Percentiles rank a stretch among this genome's conserved stretches.
phyloP scores from a whole-genome alignment of 352 stramenopile species.

The Phytophthora citricola region DNA sequence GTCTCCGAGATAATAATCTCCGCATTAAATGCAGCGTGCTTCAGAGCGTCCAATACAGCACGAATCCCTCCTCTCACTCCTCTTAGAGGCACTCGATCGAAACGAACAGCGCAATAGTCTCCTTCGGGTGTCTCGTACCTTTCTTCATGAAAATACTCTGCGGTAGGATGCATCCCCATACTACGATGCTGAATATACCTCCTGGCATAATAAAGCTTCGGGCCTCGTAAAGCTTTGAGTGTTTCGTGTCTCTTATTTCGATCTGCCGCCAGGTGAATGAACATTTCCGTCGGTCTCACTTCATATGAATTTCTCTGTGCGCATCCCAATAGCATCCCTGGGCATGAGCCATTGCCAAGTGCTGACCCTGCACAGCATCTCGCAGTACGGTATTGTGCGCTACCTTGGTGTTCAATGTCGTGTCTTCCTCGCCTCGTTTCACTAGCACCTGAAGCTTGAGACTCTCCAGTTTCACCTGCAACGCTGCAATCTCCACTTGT shows the following conservation, averaged over 20 bases:
- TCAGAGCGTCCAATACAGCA: conserved; percentile 46
- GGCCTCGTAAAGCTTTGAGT: conserved; percentile 33
- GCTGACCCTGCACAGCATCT: conserved; percentile 30
- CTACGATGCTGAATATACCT: conserved; percentile 43
- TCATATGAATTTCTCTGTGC: conserved; percentile 26
- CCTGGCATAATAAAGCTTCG: conserved; percentile 36
- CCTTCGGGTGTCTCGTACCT: conserved; percentile 47
- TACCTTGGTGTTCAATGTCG: conserved; percentile 3
- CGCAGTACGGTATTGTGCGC: conserved; percentile 26
- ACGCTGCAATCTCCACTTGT: conserved; percentile 12
- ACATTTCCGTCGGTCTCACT: conserved; percentile 36
- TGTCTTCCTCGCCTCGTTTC: conserved; percentile 15
- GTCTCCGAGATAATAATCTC: conserved; percentile 71
- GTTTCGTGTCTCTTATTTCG: conserved; percentile 33
- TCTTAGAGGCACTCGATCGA: conserved; percentile 48
- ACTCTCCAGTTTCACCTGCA: conserved; percentile 30
- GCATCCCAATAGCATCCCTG: conserved; percentile 29
- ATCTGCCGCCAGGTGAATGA: conserved; percentile 34
- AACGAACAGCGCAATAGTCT: conserved; percentile 51
- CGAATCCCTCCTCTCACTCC: conserved; percentile 35
- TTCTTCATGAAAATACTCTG: conserved; percentile 43
- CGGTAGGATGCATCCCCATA: conserved; percentile 31
- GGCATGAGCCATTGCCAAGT: conserved; percentile 29
- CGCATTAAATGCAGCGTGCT: conserved; percentile 50
- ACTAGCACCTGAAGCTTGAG: conserved; percentile 31